Evolutionary conservation across 768 basidiomycete species (phyloP), one percentile per base, ranked within the genome.

Genomic region (Fomitopsis pulvina): DNA sequence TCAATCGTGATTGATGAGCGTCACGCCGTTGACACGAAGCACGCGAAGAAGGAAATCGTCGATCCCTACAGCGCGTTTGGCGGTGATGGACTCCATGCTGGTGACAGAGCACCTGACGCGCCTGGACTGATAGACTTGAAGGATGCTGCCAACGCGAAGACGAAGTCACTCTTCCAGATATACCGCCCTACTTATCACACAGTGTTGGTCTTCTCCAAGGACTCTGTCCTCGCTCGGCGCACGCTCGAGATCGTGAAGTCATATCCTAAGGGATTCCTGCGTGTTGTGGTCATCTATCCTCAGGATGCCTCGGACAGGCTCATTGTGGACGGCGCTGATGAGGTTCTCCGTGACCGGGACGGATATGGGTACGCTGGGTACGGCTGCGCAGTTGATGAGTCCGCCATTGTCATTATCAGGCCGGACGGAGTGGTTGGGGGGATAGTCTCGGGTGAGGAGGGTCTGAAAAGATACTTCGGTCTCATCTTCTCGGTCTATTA

Each of bases 71-170:
- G 28, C 21, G 32, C 44, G 6, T 43, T 24, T 14, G 28, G 51
- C 16, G 38, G 39, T 21, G 42, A 47, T 10, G 46, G 53, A 5
- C 20, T 64, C 52, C 41, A 61, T 30, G 74, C 73, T 7, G 75
- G 75, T 3, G 74, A 76, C 49, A 56, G 74, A 21, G 74, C 74
- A 1, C 75, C 73, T 0, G 73, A 76, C 28, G 69, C 74, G 0
- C 59, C 74, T 6, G 63, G 49, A 0, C 52, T 69, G 20, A 28
- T 58, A 0, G 41, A 52, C 4, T n/a, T 34, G n/a, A 24, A 21
- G 20, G 24, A 5, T n/a, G 20, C 5, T 43, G 52, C 44, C 26
- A 1, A 24, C 42, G 41, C 30, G 27, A 20, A 24, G 32, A 56
- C 56, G 11, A n/a, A n/a, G n/a, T 41, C 25, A 3, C 53, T 69